These are phyloP conservation scores for Nicotiana knightiana DNA, from an alignment of 257 asterid species.

Conservation along the genomic window DNA sequence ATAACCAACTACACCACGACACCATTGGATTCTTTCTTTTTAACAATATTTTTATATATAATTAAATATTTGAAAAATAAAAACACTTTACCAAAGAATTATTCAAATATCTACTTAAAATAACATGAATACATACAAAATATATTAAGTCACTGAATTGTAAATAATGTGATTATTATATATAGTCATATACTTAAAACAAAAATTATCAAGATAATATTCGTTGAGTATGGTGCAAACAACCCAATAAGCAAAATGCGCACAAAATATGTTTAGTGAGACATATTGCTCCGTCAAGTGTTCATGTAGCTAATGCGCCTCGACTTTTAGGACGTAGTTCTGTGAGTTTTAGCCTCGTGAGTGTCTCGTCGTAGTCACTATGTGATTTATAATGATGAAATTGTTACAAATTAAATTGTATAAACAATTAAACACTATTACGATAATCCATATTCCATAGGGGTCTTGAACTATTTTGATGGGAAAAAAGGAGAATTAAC, in stretches of 20 bases:
- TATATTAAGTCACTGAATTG: neutral
- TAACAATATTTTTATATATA: too few species aligned
- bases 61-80: too few species aligned
- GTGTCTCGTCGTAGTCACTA: neutral
- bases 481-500: neutral
- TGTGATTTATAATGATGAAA: neutral
- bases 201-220: neutral
- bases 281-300: neutral
- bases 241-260: neutral
- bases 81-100: neutral
- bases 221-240: neutral
- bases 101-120: neutral
- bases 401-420: neutral
- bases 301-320: neutral
- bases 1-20: slow-evolving; percentile 91
- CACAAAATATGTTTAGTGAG: neutral
- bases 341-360: neutral
- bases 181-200: neutral
- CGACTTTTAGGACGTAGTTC: neutral
- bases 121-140: neutral
- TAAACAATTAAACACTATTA: neutral
- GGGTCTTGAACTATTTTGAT: too few species aligned
- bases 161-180: too few species aligned
- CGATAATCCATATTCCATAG: neutral
- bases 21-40: slow-evolving; percentile 9